These are phyloP conservation scores for Albugo candida DNA, from an alignment of 352 stramenopile genomes.

Conservation along the genomic window DNA sequence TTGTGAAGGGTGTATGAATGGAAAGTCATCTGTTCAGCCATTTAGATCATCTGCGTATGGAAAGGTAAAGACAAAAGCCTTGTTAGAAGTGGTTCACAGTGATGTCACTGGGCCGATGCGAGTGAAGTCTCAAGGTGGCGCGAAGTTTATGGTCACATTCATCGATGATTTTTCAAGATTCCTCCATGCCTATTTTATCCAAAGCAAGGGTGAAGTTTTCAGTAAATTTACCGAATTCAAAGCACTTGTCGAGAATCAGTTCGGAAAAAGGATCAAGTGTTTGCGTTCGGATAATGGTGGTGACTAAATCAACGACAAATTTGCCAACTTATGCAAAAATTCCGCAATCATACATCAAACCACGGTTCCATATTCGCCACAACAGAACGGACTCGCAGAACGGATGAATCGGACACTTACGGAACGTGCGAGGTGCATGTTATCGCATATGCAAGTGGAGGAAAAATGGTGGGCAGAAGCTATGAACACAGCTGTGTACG, in stretches of 20 bases:
- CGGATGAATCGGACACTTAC: conserved; percentile 9
- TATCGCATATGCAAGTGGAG: conserved; percentile 3
- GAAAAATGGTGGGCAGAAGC: no score
- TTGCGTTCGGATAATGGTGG: conserved; percentile 16
- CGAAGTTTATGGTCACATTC: conserved; percentile 6
- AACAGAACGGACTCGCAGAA: conserved; percentile 11
- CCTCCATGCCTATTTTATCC: conserved; percentile 9
- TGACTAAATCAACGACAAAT: no score
- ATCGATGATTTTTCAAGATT: conserved; percentile 10
- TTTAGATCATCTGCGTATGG: neutral
- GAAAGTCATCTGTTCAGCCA: neutral
- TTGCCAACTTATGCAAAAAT: no score
- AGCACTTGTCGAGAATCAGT: conserved; percentile 9
- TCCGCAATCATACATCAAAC: no score
- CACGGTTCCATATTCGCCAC: conserved; percentile 9
- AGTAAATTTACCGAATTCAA: conserved; percentile 7
- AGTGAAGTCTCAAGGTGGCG: neutral
- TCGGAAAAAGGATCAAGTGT: conserved; percentile 8
- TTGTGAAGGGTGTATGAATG: neutral
- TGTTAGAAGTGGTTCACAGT: neutral
- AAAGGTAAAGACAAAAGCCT: neutral
- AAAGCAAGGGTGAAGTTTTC: conserved; percentile 8
- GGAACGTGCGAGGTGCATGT: conserved; percentile 6
- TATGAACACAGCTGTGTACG: no score
- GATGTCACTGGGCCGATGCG: neutral